Evolutionary conservation across 2,329 filamentous ascomycete species (phyloP), one percentile per base, ranked within the genome.

Genomic region (Fusarium sp.): DNA sequence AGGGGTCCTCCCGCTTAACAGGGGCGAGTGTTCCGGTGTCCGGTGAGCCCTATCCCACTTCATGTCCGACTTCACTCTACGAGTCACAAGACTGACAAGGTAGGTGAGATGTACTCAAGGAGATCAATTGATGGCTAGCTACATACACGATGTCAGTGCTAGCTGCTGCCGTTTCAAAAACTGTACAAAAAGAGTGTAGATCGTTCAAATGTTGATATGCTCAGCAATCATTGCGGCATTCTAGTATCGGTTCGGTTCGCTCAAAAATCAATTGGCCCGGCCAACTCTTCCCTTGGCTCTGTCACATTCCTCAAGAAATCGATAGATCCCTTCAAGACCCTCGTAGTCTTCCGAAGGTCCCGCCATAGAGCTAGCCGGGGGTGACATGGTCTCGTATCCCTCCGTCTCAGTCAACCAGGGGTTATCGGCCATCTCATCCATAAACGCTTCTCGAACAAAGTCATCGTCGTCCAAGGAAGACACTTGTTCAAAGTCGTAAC

Each of bases 291-390:
- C 81, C 66, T 79, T 76, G 42, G 80, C 80, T 29, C 85, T 84
- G 68, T 90, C 88, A 73, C 88, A 91, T 75, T 89, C 89, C 74
- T 89, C 88, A 33, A 91, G 67, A 71, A 91, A 91, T 17, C 85
- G 84, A 77, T 90, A 89, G 38, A 91, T 86, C 6, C 88, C 89
- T 67, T 90, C 87, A 4, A 90, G 73, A 1, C 88, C 88, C 59
- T 90, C 87, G 69, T 85, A 89, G 4, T 87, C 85, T 53, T 85
- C 83, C 1, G 86, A 86, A 46, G 78, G 80, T 49, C 84, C 83
- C 70, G 84, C 84, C 17, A 79, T 82, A 9, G 85, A 86, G 73
- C 83, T 86, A n/a, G 79, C 71, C 2, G 83, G 83, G 10, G 85
- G 84, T n/a, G 87, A 87, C 83, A 86, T 84, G 71, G 84, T 86